Evolutionary conservation across 345 rosid species (phyloP), one percentile per base, ranked within the genome.

Genomic region (Hypericum androsaemum): DNA sequence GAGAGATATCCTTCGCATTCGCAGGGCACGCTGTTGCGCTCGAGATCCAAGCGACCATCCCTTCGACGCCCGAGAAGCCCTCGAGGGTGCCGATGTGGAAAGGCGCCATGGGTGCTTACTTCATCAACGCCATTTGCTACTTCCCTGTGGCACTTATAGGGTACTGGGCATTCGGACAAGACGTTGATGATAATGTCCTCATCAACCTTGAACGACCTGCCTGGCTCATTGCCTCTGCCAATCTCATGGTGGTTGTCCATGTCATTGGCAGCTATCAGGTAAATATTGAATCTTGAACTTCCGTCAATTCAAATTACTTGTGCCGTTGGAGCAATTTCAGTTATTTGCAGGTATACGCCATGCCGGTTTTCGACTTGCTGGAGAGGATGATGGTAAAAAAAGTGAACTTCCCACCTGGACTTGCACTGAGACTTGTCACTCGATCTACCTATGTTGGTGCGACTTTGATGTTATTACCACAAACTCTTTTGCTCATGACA

Each of bases 241-340:
- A 89, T 61, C 40, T 78, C 50, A 86, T 89, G 10, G 97, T 89
- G 28, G 76, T 89, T 22, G 5, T 89, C 53, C 95, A 89, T 63
- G 94, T 89, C 43, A 68, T 89, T 9, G 94, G 97, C 56, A 78
- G 95, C 75, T 89, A 89, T 62, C 95, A 89, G 87, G 88, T 74
- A 22, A 22, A n/a, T n/a, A n/a, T n/a, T n/a, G n/a, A n/a, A n/a
- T n/a, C n/a, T n/a, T n/a, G n/a, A n/a, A n/a, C n/a, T n/a, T n/a
- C n/a, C n/a, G n/a, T n/a, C n/a, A n/a, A n/a, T n/a, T n/a, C n/a
- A n/a, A n/a, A n/a, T n/a, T n/a, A n/a, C n/a, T n/a, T n/a, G n/a
- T n/a, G n/a, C n/a, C n/a, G n/a, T n/a, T n/a, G n/a, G n/a, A n/a
- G 4, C 32, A 22, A 32, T 8, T 9, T 16, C 5, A 53, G 11